phyloP scores from a whole-genome alignment of 164 flowering plant species.

The Berberis vulgaris region DNA sequence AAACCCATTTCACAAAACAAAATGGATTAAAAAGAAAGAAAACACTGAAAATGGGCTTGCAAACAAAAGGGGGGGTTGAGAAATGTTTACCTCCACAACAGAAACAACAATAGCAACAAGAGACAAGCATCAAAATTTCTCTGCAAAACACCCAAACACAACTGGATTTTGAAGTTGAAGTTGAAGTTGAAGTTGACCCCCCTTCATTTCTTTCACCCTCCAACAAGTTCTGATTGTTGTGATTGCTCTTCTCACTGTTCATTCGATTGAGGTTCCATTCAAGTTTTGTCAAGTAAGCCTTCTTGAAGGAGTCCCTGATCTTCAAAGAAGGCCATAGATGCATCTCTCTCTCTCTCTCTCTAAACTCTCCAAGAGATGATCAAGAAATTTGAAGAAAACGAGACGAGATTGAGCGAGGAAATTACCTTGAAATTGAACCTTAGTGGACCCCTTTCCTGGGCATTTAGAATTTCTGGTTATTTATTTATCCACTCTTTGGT shows the following conservation, averaged over 20 bases:
- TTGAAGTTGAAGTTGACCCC: background rate
- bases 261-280: constrained; percentile 48
- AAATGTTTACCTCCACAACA: constrained; percentile 57
- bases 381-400: background rate
- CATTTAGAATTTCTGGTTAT: background rate
- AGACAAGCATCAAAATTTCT: constrained; percentile 33
- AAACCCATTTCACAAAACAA: too few relatives aligned
- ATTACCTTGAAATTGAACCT: background rate
- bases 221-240: constrained; percentile 23
- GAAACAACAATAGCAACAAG: constrained; percentile 61
- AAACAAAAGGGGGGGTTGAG: background rate
- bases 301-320: constrained; percentile 59
- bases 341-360: constrained; percentile 29
- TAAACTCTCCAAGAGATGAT: background rate
- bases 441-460: background rate
- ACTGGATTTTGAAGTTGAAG: constrained; percentile 4
- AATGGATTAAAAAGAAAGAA: too few relatives aligned
- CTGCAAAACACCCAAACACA: constrained; percentile 11
- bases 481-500: too few relatives aligned
- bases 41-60: too few relatives aligned
- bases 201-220: constrained; percentile 9
- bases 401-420: background rate
- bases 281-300: constrained; percentile 33
- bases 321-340: constrained; percentile 64
- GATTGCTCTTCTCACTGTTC: constrained; percentile 25